Evolutionary conservation across 2,329 filamentous ascomycete species (phyloP).

Genomic region (Didymella arachidicola): DNA sequence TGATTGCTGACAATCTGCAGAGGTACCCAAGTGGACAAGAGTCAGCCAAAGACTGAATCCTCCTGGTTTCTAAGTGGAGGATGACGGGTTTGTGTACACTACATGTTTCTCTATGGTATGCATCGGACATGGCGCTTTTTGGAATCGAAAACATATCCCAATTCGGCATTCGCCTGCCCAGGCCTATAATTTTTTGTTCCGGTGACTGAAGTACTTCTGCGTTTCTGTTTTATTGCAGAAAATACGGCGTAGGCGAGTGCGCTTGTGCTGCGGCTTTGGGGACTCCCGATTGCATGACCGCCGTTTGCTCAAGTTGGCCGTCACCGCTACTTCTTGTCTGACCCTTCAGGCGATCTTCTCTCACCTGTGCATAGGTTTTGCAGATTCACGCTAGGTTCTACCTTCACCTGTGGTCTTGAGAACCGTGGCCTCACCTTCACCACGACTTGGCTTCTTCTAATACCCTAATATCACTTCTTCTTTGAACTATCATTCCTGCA

Average conservation of each 20-base stretch:
- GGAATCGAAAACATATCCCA: constrained; percentile 15
- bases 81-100: constrained; percentile 31
- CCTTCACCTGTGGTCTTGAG: constrained; percentile 7
- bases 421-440: constrained; percentile 14
- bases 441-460: constrained; percentile 1
- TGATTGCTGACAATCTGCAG: constrained; percentile 69
- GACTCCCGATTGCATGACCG: background rate
- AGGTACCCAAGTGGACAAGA: constrained; percentile 79
- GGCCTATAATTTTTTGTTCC: background rate
- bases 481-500: background rate
- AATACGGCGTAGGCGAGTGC: background rate
- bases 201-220: background rate
- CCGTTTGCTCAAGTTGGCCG: background rate
- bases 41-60: constrained; percentile 94
- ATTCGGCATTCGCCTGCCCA: background rate
- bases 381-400: background rate
- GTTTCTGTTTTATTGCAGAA: background rate
- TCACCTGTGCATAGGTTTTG: constrained; percentile 1
- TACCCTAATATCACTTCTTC: background rate
- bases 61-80: constrained; percentile 75
- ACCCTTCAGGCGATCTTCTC: background rate
- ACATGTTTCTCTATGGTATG: constrained; percentile 35
- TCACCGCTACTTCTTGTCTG: background rate
- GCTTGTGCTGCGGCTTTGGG: background rate
- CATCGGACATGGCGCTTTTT: constrained; percentile 27